phyloP scores from a whole-genome alignment of 345 rosid genomes.

The Abelmoschus esculentus region DNA sequence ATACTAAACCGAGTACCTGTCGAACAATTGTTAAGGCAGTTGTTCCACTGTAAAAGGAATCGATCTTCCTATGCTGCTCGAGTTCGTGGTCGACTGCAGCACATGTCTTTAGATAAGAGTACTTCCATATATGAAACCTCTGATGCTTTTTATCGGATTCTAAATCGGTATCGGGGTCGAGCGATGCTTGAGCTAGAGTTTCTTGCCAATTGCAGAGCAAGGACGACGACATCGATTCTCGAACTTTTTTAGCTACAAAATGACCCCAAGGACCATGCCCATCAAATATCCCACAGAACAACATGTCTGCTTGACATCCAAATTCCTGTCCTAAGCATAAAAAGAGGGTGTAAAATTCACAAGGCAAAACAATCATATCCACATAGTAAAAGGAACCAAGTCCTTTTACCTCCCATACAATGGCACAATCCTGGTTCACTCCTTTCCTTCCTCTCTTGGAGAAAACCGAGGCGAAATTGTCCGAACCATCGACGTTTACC shows the following conservation, averaged over 20 bases:
- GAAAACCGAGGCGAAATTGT: conserved; percentile 64
- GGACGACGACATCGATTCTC: conserved; percentile 61
- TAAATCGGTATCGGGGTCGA: conserved; percentile 39
- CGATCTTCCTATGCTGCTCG: conserved; percentile 50
- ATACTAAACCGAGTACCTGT: conserved; percentile 39
- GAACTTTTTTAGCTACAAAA: conserved; percentile 72
- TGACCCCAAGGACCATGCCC: conserved; percentile 99
- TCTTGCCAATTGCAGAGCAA: conserved; percentile 84
- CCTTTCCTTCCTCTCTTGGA: conserved; percentile 85
- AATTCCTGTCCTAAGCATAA: conserved; percentile 44
- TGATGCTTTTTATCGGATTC: conserved; percentile 47
- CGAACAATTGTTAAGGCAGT: conserved; percentile 76
- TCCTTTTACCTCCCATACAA: conserved; percentile 79
- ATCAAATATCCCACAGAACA: conserved; percentile 89
- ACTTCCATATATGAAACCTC: conserved; percentile 64
- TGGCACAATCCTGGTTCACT: conserved; percentile 75
- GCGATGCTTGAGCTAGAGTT: conserved; percentile 42
- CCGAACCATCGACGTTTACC: conserved; percentile 50
- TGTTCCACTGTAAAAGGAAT: conserved; percentile 76
- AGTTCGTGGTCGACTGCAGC: conserved; percentile 78
- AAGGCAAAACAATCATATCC: too few relatives aligned
- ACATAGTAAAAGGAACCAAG: not conserved
- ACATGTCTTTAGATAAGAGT: conserved; percentile 69
- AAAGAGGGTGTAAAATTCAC: not conserved
- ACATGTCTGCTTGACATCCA: conserved; percentile 83